Conservation (phyloP, 805 yeast genomes). For the Lachancea dasiensis region DNA sequence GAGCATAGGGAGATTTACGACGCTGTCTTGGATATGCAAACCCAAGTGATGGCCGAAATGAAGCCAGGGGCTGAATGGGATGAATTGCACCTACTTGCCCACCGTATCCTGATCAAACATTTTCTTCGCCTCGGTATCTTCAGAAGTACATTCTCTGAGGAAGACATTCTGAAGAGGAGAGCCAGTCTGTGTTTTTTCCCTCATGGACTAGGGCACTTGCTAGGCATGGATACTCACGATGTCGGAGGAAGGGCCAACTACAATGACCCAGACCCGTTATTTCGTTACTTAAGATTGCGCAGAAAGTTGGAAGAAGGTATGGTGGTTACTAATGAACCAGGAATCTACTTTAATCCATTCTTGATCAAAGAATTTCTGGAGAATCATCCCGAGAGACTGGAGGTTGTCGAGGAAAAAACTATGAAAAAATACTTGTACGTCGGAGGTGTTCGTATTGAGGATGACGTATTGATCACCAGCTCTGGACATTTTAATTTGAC, state of each 20-base stretch:
- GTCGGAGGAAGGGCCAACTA: conserved; percentile 87
- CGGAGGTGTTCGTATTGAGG: conserved; percentile 98
- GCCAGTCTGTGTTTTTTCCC: conserved; percentile 82
- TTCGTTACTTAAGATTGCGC: conserved; percentile 74
- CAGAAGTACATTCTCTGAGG: conserved; percentile 45
- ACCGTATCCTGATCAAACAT: conserved; percentile 63
- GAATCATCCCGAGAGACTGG: conserved; percentile 38
- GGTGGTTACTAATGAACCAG: conserved; percentile 95
- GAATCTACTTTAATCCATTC: conserved; percentile 83
- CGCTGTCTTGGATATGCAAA: conserved; percentile 79
- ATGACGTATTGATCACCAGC: conserved; percentile 74
- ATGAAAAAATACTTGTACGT: conserved; percentile 75
- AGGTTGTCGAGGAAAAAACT: conserved; percentile 57
- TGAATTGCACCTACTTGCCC: conserved; percentile 73
- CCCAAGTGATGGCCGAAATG: conserved; percentile 58
- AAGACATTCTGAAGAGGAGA: conserved; percentile 65
- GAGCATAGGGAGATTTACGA: conserved; percentile 82
- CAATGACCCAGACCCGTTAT: conserved; percentile 71
- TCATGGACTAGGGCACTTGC: conserved; percentile 90
- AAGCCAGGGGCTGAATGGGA: conserved; percentile 87
- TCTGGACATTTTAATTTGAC: conserved; percentile 79
- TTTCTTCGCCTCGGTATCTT: conserved; percentile 75
- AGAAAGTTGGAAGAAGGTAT: conserved; percentile 65
- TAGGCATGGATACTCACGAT: conserved; percentile 96
- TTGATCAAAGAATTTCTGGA: conserved; percentile 60